Evolutionary conservation across 331 rosid genomes (phyloP), one percentile per base, ranked within the genome.

Genomic region (Spiraea crenata): DNA sequence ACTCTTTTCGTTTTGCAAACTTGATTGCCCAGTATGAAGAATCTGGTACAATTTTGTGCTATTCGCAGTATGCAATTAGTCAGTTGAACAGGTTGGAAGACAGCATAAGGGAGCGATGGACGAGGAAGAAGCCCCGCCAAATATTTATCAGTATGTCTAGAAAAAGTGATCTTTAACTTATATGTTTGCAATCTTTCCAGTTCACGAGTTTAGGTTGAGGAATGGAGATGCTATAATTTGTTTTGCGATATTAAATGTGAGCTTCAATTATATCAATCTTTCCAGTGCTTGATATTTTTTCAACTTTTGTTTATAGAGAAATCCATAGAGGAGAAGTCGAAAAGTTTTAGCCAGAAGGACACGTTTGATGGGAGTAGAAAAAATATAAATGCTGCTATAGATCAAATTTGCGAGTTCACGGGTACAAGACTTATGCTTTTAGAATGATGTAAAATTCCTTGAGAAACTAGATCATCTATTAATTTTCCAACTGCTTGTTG

Each of bases 11-110:
- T 14, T n/a, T 12, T 2, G 4, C 6, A 0, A 12, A 68, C 52
- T 67, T 40, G 67, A n/a, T 10, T 50, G 70, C 10, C 38, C 35
- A 19, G 35, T 51, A 58, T 34, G n/a, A 47, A 54, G 34, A 41
- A 1, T 77, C 44, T 47, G 67, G 41, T 40, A 11, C 31, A 25
- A 55, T 45, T 76, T 54, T 79, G 35, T 79, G 52, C 65, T 61
- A 50, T 85, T 72, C 70, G 62, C 91, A 95, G 99, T 95, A 95
- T 84, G 97, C 90, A 3, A 85, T 86, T 71, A 91, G 60, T 80
- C 96, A 95, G 80, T 82, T 95, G 77, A 91, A 86, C 81, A 95
- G 85, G 85, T 75, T 95, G 89, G 99, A 95, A 87, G 97, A 95
- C 77, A 91, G 87, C 88, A 85, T 95, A 76, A 86, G 90, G 97